These are phyloP conservation scores for Septoria linicola DNA, from an alignment of 2,329 filamentous ascomycete genomes.

Conservation along the genomic window DNA sequence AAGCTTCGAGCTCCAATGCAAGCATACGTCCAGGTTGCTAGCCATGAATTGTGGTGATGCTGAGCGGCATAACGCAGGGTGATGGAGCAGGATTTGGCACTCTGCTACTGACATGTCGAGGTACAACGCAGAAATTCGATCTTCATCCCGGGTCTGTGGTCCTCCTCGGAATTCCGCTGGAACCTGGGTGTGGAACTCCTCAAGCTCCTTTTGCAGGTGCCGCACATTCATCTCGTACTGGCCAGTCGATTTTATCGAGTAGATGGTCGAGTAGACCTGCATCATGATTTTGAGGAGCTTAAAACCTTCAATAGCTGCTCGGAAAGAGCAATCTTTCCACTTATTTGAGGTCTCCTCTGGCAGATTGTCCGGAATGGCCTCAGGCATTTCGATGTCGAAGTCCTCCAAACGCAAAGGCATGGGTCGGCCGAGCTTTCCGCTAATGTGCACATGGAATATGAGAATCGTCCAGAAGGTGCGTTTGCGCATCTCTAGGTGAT, in stretches of 20 bases:
- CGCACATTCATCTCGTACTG: constrained; percentile 63
- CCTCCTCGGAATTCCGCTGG: constrained; percentile 60
- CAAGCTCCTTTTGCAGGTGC: constrained; percentile 64
- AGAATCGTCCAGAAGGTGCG: constrained; percentile 74
- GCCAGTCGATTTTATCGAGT: constrained; percentile 60
- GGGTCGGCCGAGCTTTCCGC: constrained; percentile 73
- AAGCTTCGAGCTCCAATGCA: constrained; percentile 64
- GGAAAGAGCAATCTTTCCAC: constrained; percentile 62
- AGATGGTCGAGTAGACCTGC: constrained; percentile 75
- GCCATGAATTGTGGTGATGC: constrained; percentile 60
- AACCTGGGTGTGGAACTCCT: constrained; percentile 62
- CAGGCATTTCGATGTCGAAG: constrained; percentile 75
- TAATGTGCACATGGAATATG: constrained; percentile 64
- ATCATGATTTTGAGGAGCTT: constrained; percentile 66
- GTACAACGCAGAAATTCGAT: constrained; percentile 51
- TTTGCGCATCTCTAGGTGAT: constrained; percentile 75
- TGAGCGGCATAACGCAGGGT: constrained; percentile 53
- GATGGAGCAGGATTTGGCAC: constrained; percentile 52
- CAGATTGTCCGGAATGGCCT: constrained; percentile 68
- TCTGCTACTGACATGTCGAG: constrained; percentile 52
- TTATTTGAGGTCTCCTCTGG: constrained; percentile 56
- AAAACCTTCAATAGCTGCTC: constrained; percentile 64
- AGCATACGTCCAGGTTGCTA: constrained; percentile 57
- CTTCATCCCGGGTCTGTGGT: constrained; percentile 46
- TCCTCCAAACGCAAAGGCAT: constrained; percentile 73